These are phyloP conservation scores for Karstenula rhodostoma DNA, from an alignment of 2,329 filamentous ascomycete genomes.

Conservation along the genomic window DNA sequence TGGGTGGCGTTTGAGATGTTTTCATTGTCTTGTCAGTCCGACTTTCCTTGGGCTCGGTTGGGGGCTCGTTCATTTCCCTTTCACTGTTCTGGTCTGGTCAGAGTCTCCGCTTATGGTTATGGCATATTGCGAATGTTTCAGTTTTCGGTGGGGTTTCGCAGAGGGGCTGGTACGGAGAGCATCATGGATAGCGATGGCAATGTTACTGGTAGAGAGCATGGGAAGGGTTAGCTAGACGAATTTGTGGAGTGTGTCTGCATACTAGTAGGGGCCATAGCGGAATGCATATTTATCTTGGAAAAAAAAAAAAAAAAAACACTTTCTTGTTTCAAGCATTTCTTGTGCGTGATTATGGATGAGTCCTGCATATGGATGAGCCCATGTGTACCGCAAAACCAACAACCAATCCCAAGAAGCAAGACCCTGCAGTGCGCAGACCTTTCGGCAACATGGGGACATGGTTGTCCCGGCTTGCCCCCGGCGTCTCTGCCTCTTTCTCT, in stretches of 20 bases:
- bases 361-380: no score
- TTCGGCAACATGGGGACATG: no score
- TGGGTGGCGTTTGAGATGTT: constrained; percentile 5
- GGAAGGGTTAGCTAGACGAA: not conserved
- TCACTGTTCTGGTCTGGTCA: not conserved
- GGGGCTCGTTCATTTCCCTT: not conserved
- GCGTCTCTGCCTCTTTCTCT: not conserved
- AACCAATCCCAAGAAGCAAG: no score
- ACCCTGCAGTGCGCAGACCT: no score
- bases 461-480: no score
- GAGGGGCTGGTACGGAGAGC: not conserved
- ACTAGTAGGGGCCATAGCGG: not conserved
- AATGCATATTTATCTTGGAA: constrained; percentile 6
- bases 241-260: not conserved
- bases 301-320: no score
- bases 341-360: no score
- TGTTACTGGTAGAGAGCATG: constrained; percentile 1
- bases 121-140: constrained; percentile 7
- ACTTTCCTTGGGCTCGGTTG: not conserved
- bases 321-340: no score
- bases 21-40: not conserved
- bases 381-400: no score
- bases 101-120: constrained; percentile 1
- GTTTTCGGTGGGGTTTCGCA: not conserved
- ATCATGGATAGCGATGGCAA: not conserved